Percentiles rank a stretch among this genome's conserved stretches.
These are phyloP conservation scores for Ophiosphaerella herpotricha DNA, from an alignment of 2,329 filamentous ascomycete species.

Conservation along the genomic window DNA sequence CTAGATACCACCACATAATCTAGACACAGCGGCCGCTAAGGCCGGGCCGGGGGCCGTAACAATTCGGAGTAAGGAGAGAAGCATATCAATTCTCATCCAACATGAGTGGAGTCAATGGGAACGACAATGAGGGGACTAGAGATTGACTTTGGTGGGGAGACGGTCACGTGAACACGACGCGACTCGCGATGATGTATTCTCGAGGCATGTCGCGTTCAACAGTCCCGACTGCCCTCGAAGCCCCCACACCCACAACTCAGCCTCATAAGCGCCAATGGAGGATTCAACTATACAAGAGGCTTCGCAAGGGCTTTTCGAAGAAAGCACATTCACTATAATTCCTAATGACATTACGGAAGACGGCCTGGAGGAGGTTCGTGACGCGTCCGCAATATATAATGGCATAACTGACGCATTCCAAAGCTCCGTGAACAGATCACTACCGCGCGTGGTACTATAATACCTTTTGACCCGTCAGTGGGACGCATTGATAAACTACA, in stretches of 20 bases:
- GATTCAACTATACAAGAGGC: constrained; percentile 38
- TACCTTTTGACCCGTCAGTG: constrained; percentile 45
- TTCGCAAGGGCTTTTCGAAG: constrained; percentile 45
- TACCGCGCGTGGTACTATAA: constrained; percentile 55
- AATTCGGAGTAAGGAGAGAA: background rate
- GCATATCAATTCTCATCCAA: background rate
- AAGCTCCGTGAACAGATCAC: constrained; percentile 55
- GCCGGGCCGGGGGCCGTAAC: background rate
- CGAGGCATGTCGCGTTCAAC: background rate
- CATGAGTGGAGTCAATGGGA: background rate
- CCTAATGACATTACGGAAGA: constrained; percentile 44
- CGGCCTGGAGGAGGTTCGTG: constrained; percentile 30
- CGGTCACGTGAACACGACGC: constrained; percentile 21
- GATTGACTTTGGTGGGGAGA: constrained; percentile 1
- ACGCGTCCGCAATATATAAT: constrained; percentile 19
- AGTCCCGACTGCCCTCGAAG: constrained; percentile 1
- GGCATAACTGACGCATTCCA: constrained; percentile 20
- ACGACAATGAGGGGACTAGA: background rate
- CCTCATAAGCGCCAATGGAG: constrained; percentile 30
- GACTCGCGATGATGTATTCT: constrained; percentile 4
- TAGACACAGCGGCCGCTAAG: too few species aligned
- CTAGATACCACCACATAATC: too few species aligned
- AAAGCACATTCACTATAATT: constrained; percentile 50
- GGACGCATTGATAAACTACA: constrained; percentile 49
- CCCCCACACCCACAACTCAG: constrained; percentile 2